Base-by-base conservation (phyloP, 1,284 basidiomycete species). In the Pholiota adiposa region DNA sequence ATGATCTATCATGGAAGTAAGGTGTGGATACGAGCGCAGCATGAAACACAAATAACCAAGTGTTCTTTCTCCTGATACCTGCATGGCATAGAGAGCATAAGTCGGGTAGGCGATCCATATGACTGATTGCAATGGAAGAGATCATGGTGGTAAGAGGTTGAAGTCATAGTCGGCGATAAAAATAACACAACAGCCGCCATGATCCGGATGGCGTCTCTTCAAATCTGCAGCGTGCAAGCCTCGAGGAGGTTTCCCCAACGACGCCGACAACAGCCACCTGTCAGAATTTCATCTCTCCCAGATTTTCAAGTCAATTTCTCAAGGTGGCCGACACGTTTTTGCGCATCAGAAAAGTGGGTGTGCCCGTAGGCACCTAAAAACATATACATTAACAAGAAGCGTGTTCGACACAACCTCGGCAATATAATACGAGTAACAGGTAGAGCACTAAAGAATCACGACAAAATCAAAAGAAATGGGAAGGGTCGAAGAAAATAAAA, bases 371-470 rank as follows among this genome's bases (percentile, higher is more conserved):
- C 48, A 50, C 48, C 19, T 41, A 25, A 53, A 57, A 14, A 31
- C 29, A 59, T 29, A 65, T 69, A 66, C 63, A 69, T 67, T 69
- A 69, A 60, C 56, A 58, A 59, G 62, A 65, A 64, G 65, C 60
- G 64, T 62, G 62, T 60, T 66, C 59, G 59, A 67, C 65, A 65
- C 65, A 59, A 55, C 63, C 63, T 60, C 63, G 53, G 56, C 59
- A 43, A 65, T 65, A 66, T 51, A 61, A 63, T 65, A 65, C 29
- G 59, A 49, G 51, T 56, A 51, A 62, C 52, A 56, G 23, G 12
- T n/a, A 46, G 19, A 48, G 29, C 58, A 59, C 33, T 46, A 38
- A 38, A 51, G 43, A 46, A 38, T 52, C 25, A 53, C 25, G 27
- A 53, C 9, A 23, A 31, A 53, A 53, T 19, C 23, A 41, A 56